Base-by-base conservation (phyloP, 2,329 filamentous ascomycete genomes). In the Pleomassaria siparia region DNA sequence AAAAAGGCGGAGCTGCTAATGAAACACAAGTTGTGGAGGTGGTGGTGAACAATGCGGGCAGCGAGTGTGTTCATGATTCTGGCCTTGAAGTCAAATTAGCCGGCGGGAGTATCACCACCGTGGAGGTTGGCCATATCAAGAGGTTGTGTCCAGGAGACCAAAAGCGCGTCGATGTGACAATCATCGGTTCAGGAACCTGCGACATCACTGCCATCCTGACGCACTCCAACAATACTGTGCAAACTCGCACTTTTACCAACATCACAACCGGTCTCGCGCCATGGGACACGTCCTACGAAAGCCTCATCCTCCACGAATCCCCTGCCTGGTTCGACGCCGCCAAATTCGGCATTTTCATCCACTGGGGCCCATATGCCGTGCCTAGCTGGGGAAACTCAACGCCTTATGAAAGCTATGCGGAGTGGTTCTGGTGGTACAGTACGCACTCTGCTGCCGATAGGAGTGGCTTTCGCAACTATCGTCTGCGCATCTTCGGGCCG, bases 341-440 rank as follows among this genome's bases (percentile, higher is more conserved):
- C 21, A 84, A 84, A 48, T 83, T 73, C 51, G 81, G 81, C 1
- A 83, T 83, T 24, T 83, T 84, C 56, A 79, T 83, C 30, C 80
- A 83, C 49, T 83, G 80, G 79, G 80, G 80, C 0, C 69, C 75
- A 0, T 83, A 81, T 53, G 66, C 77, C 0, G 79, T 82, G 1
- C 76, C 80, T 0, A 80, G 76, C 5, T 84, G 80, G 79, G 80
- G 80, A 2, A 73, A 75, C 39, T 55, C 59, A 2, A 63, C 64
- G 8, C 55, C 66, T 5, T 70, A 72, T 40, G 75, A 74, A 51
- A 61, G 55, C 21, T 74, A 70, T 45, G 65, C 70, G 0, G 70
- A 73, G 53, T 73, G 70, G 71, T 68, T 50, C 18, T 82, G 79
- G 79, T 81, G 74, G 72, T 75, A 77, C 40, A 71, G 68, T 22